A percentile compares a stretch with the other conserved stretches of the same genome.
These are phyloP conservation scores for Shiraia sp. DNA, from an alignment of 2,329 filamentous ascomycete species.

Conservation along the genomic window DNA sequence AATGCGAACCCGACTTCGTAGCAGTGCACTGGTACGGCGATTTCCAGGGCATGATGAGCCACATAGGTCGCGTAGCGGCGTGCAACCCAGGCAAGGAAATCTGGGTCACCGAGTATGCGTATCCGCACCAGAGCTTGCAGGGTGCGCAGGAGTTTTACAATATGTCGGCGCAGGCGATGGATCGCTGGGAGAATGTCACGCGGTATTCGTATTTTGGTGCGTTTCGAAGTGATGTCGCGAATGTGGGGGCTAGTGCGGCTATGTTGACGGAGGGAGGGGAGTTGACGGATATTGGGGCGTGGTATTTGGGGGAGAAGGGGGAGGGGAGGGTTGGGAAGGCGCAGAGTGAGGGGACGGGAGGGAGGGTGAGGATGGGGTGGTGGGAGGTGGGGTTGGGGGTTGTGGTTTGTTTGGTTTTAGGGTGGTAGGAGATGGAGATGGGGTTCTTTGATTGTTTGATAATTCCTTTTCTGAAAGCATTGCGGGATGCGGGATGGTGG, in stretches of 20 bases:
- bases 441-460: neutral
- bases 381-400: constrained; percentile 52
- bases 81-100: constrained; percentile 60
- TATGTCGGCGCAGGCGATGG: constrained; percentile 66
- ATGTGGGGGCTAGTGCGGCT: constrained; percentile 72
- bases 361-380: too few species aligned
- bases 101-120: constrained; percentile 81
- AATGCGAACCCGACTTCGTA: constrained; percentile 55
- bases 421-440: neutral
- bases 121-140: constrained; percentile 57
- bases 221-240: constrained; percentile 70
- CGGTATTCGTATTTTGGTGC: constrained; percentile 77
- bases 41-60: constrained; percentile 69
- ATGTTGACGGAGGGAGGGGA: constrained; percentile 70
- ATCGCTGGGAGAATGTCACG: constrained; percentile 63
- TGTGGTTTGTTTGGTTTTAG: constrained; percentile 50
- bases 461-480: constrained; percentile 52
- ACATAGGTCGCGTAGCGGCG: constrained; percentile 63
- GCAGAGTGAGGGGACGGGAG: neutral
- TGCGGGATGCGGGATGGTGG: too few species aligned
- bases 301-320: constrained; percentile 67
- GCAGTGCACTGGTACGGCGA: constrained; percentile 63
- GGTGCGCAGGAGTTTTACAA: constrained; percentile 71
- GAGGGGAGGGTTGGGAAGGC: neutral
- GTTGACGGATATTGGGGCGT: constrained; percentile 75